Base-by-base conservation (phyloP, 495 filamentous ascomycete species). In the Trichoderma erinaceum region DNA sequence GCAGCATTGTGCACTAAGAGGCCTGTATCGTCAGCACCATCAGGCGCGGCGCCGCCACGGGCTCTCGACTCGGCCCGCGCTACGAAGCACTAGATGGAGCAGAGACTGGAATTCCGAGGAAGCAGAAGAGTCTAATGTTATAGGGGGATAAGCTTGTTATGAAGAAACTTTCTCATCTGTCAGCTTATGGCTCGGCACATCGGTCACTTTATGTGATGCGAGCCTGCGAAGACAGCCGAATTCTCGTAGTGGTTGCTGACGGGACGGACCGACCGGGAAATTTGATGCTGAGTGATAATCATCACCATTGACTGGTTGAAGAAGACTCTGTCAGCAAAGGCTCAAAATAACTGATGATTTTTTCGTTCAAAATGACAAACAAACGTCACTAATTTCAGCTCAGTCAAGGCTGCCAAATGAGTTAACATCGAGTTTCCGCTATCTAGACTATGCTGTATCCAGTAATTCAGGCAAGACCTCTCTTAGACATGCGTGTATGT, bases 21-120 rank as follows among this genome's bases (percentile, higher is more conserved):
- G 56, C 56, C 56, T 61, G 56, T 25, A 61, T 61, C 56, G 56
- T 61, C 56, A 61, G 56, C 56, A 61, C 56, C 56, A 29, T 12
- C 56, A 13, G n/a, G 44, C 44, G 56, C 56, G 56, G 27, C 56
- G 56, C 8, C 25, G 27, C 10, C 13, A 27, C 56, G 23, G 18
- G 27, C 56, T 32, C 12, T 29, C 56, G 56, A 61, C 56, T 61
- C 56, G 56, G 56, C 56, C 56, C 56, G 56, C 56, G 13, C 56
- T 61, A 32, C 23, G n/a, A 12, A 61, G 16, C 56, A 32, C 23
- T 61, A 61, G 12, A 61, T 29, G 7, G 3, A 32, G 27, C 15
- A 48, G 23, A 32, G 10, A 4, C n/a, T 29, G 56, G 23, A 10
- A 27, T 18, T 61, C 25, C 8, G 13, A 23, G 27, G 4, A 56